Conservation (phyloP, 176 grass and related monocot genomes). For the Raddia distichophylla region DNA sequence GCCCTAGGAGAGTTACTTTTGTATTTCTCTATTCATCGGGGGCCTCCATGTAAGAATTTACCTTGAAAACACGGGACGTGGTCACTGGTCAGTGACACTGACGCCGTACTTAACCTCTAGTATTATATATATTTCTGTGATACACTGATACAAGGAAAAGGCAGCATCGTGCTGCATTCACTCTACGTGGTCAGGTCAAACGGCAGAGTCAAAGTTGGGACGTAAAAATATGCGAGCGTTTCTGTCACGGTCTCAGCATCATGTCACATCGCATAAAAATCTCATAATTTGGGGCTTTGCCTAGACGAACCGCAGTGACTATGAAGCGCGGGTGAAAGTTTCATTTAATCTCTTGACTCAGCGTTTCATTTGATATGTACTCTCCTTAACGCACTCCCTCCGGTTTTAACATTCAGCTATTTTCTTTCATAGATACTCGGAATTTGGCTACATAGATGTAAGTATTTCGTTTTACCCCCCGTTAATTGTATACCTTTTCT, state of each 20-base stretch:
- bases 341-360: background rate
- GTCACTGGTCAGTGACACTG: background rate
- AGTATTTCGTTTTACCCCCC: no score
- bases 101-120: background rate
- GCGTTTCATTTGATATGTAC: background rate
- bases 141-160: background rate
- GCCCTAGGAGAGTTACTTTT: no score
- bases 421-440: no score
- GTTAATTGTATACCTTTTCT: no score
- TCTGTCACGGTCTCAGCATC: background rate
- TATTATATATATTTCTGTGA: background rate
- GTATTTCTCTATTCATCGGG: no score
- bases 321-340: background rate
- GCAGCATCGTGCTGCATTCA: slow-evolving; percentile 5
- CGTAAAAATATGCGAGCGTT: background rate
- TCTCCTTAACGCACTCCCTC: background rate
- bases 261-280: background rate
- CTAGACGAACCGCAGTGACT: background rate
- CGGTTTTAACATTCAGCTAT: no score
- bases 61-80: background rate
- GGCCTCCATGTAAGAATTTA: no score
- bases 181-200: background rate
- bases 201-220: background rate
- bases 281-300: background rate
- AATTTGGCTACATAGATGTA: no score